Base-by-base conservation (phyloP, 2,329 filamentous ascomycete genomes). In the Acephala macrosclerotiorum region DNA sequence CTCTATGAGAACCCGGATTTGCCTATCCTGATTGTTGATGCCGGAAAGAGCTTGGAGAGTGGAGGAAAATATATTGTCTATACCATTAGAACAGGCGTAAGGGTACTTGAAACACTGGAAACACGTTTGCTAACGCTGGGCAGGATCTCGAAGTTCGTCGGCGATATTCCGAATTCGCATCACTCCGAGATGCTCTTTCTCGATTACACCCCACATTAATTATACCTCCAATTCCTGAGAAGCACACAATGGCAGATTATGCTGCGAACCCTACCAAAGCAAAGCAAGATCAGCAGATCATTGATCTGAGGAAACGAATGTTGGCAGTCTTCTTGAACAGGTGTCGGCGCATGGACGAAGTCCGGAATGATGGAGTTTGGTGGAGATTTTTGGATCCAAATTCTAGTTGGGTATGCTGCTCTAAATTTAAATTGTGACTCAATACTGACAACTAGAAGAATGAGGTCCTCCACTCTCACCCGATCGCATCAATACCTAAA, bases 341-440 rank as follows among this genome's bases (percentile, higher is more conserved):
- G 58, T 99, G 96, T 79, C 88, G 94, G 70, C 88, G 89, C 68
- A 98, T 98, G 95, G 92, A 95, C 73, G 90, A 95, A 65, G 90
- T 99, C 33, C 87, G 93, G 61, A 92, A 94, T 66, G 96, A 99
- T 75, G 95, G 95, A 2, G 94, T 99, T 29, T 97, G 94, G 89
- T 97, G 95, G 94, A 91, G 94, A 71, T 99, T 99, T 76, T 84
- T 99, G 38, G 96, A 99, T 77, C 96, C 96, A 12, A 98, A 99
- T 77, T 94, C 95, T 26, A 98, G 96, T 87, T 99, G 96, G 96
- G 94, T 97, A 87, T 66, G 83, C 49, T 53, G 7, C 76, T 14
- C 9, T 20, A n/a, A n/a, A n/a, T n/a, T n/a, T n/a, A n/a, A n/a
- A n/a, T n/a, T n/a, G n/a, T n/a, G n/a, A n/a, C n/a, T n/a, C n/a